Evolutionary conservation across 495 filamentous ascomycete species (phyloP), one percentile per base, ranked within the genome.

Genomic region (Penicillium soppii): DNA sequence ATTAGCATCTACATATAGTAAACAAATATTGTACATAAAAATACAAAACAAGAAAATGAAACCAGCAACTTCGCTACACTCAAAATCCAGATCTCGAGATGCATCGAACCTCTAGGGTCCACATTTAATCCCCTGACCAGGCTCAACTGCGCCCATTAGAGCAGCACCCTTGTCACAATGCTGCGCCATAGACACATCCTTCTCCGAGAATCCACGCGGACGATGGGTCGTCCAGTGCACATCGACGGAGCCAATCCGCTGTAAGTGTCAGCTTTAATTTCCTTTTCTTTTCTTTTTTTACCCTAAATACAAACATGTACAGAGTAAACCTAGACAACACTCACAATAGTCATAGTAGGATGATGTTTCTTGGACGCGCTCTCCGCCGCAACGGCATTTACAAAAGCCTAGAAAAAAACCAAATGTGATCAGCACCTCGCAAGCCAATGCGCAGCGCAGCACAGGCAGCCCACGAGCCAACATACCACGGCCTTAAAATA

Each of bases 221-320:
- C 73, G 73, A 67, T 92, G 87, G 15, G 88, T 91, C 9, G 87
- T 91, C 88, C 86, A 91, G 63, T 76, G 71, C 47, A 78, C 65
- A 50, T 72, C 64, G 27, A 78, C 71, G 4, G 72, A 75, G 7
- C 73, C 73, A 53, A 73, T 61, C 49, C 70, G 70, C 71, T 76
- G 43, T 13, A 16, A 19, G 8, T 27, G 36, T 61, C 47, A 58
- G 51, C 29, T 37, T 43, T 41, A 49, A 45, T 35, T 32, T 44
- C 27, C 39, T 17, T 52, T 37, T 46, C 26, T 29, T 47, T 35
- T 43, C 16, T 15, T 26, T 16, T 17, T 15, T 21, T 32, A 19
- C 10, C 15, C 47, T 38, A 35, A 15, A 44, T 7, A 35, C 23
- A 35, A 19, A 45, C n/a, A 35, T 2, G 19, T 40, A 8, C 17